Percentiles rank a stretch among this genome's conserved stretches.
Evolutionary conservation across 2,329 filamentous ascomycete genomes (phyloP).

Genomic region (Colletotrichum salicis): DNA sequence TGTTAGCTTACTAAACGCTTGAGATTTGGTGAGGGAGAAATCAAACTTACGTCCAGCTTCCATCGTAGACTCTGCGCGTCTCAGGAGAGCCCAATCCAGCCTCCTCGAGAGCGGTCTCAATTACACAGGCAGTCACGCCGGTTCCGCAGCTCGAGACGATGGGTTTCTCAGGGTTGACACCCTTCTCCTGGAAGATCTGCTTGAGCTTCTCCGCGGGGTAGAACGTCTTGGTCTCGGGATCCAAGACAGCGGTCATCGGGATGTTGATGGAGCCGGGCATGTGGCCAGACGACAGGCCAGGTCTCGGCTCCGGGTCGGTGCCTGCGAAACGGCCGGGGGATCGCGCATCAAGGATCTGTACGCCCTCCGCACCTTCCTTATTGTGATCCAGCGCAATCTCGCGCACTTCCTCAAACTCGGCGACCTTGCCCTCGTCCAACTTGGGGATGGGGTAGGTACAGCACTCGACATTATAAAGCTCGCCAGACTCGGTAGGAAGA

Average conservation of each 20-base stretch:
- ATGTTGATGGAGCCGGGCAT: constrained; percentile 89
- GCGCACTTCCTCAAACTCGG: constrained; percentile 84
- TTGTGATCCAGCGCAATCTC: constrained; percentile 79
- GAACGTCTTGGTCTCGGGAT: constrained; percentile 84
- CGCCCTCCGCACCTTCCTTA: constrained; percentile 83
- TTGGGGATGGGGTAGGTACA: constrained; percentile 73
- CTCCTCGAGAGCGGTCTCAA: constrained; percentile 86
- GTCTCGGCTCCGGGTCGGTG: constrained; percentile 84
- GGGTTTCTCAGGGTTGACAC: constrained; percentile 80
- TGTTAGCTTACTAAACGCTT: constrained; percentile 3
- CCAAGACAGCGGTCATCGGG: constrained; percentile 81
- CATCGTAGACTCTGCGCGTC: constrained; percentile 86
- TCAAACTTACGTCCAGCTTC: constrained; percentile 90
- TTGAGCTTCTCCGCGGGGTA: constrained; percentile 77
- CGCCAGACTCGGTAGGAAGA: constrained; percentile 82
- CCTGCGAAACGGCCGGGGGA: constrained; percentile 84
- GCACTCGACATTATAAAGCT: constrained; percentile 74
- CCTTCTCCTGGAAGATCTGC: constrained; percentile 81
- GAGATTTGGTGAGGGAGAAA: not conserved
- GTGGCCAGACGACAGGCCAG: constrained; percentile 88
- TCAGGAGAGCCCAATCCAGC: constrained; percentile 77
- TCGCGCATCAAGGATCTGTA: constrained; percentile 91
- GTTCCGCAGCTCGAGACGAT: constrained; percentile 92
- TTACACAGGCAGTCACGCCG: constrained; percentile 90
- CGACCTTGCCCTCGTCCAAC: constrained; percentile 72